Base-by-base conservation (phyloP, 169 alveolate species). In the Perkinsus marinus region DNA sequence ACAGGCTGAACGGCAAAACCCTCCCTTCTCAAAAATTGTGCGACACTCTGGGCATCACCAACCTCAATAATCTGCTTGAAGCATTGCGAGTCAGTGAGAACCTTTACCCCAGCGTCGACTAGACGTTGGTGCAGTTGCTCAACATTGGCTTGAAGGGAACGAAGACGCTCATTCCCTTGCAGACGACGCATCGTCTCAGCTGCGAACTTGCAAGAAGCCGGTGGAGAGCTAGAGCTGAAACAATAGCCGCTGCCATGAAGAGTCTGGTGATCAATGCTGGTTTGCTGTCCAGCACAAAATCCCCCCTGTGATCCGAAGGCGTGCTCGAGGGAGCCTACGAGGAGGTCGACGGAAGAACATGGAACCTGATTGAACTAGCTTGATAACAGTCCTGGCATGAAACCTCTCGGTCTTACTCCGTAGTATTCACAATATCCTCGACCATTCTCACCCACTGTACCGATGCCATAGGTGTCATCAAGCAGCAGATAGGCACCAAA, bases 271-370 rank as follows among this genome's bases (percentile, higher is more conserved):
- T 41, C 68, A 19, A 89, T 89, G 68, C 22, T 26, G 19, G 91
- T 41, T 19, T 89, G 91, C 36, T 41, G 22, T 16, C 91, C 91
- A 22, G 91, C 91, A 30, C 91, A 90, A 26, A 90, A 90, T 37
- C 91, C 91, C 2, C 91, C 91, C 39, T 39, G 41, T 38, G 43
- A n/a, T 10, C 91, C 91, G 39, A 90, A 26, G 26, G 91, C 91
- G 69, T 39, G 57, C 68, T 90, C 91, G 26, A 90, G 68, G n/a
- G 91, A 89, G 30, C 68, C 91, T 5, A 89, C 17, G 17, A 89
- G 39, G 17, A 89, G 68, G 91, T 89, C 91, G 30, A 89, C 43
- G 37, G 79, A 57, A 0, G 79, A 57, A 26, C 37, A 26, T 16
- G 79, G 79, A 16, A 57, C 79, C 79, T 57, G 79, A n/a, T n/a